Evolutionary conservation across 1,139 yeast species (phyloP).

Genomic region (Magnusiomyces tetraspermus): DNA sequence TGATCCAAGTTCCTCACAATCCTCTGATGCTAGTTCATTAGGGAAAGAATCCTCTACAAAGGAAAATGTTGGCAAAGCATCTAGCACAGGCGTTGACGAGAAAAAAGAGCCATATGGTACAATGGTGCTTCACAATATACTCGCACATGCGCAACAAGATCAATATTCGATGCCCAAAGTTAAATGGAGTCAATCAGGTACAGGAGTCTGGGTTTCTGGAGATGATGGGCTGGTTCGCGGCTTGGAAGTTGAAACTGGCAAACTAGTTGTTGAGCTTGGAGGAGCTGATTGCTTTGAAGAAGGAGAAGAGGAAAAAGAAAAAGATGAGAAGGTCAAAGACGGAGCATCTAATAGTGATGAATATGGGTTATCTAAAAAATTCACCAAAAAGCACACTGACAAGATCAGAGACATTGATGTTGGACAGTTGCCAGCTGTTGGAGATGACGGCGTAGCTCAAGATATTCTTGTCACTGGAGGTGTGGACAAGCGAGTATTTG

Average conservation of each 20-base stretch:
- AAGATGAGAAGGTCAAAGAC: too few relatives aligned
- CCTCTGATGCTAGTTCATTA: too few relatives aligned
- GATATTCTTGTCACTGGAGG: constrained; percentile 41
- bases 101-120: background rate
- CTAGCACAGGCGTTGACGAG: background rate
- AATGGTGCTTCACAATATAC: constrained; percentile 4
- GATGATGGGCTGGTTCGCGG: constrained; percentile 61
- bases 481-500: constrained; percentile 35
- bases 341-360: constrained; percentile 5
- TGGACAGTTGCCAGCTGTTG: constrained; percentile 23
- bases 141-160: constrained; percentile 12
- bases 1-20: too few relatives aligned
- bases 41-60: too few relatives aligned
- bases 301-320: too few relatives aligned
- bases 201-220: constrained; percentile 58
- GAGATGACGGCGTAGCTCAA: background rate
- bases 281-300: background rate
- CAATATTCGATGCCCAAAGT: constrained; percentile 9
- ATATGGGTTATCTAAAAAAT: background rate
- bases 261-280: constrained; percentile 17
- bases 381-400: background rate
- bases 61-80: background rate
- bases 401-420: constrained; percentile 43
- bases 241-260: constrained; percentile 20
- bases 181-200: constrained; percentile 12